Evolutionary conservation across 306 rosid genomes (phyloP), one percentile per base, ranked within the genome.

Genomic region (Quercus agrifolia): DNA sequence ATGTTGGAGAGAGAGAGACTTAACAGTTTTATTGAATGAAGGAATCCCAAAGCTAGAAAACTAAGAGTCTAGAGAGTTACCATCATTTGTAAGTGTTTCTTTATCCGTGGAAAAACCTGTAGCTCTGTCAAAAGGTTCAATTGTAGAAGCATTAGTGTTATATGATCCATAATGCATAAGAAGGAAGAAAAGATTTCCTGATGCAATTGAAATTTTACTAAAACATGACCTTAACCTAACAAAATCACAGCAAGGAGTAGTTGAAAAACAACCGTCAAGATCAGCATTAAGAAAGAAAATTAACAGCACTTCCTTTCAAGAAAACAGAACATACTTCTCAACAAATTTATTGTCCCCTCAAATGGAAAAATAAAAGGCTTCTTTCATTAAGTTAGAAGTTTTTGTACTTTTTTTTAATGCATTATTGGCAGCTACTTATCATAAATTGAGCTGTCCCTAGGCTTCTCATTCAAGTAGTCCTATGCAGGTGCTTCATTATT

Each of bases 71-170:
- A 30, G 23, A 73, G 51, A 75, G 77, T 46, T 83, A 88, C 95
- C 88, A 80, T 46, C 74, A 20, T 38, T 31, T 61, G 77, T 66
- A 77, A 63, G 11, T 82, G 80, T 59, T 77, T 78, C 82, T 41
- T 31, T 80, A 44, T 4, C 25, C 18, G 63, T 38, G 46, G 90
- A 73, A 55, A 72, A 63, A 74, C 59, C 77, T 28, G 62, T 69
- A 28, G 8, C 80, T 81, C 95, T 90, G 81, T 52, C 59, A 85
- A 64, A 74, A 85, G 70, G 4, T 56, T 35, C 71, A 31, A 2
- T 10, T 51, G 52, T 33, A 41, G 73, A 30, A 33, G 78, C 63
- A 67, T 85, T 73, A 85, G 77, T 54, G 51, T 56, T 20, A 64
- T 23, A 14, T 27, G 21, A 46, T 59, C 52, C 59, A n/a, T 20